phyloP scores from a whole-genome alignment of 257 asterid genomes.

The Mentha longifolia region DNA sequence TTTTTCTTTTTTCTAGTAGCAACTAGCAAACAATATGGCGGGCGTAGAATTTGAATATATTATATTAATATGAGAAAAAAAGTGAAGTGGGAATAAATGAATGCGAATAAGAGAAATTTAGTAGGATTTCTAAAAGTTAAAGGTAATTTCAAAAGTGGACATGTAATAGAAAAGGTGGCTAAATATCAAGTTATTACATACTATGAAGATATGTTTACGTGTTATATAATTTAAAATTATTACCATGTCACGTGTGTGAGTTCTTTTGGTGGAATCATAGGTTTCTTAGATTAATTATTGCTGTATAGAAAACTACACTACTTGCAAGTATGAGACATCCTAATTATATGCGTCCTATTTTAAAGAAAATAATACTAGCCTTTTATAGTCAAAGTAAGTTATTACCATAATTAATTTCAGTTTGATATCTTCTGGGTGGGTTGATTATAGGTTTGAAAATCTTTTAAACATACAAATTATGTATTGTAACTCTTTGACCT shows the following conservation, averaged over 20 bases:
- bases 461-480: background rate
- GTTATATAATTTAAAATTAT: no score
- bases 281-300: constrained; percentile 11
- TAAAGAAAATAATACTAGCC: background rate
- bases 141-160: constrained; percentile 23
- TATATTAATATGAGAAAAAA: background rate
- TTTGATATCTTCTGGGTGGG: constrained; percentile 4
- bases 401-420: constrained; percentile 10
- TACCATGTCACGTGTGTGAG: no score
- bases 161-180: constrained; percentile 19
- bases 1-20: no score
- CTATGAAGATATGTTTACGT: no score
- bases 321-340: background rate
- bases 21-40: background rate
- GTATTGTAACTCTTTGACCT: no score
- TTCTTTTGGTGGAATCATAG: background rate
- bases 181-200: constrained; percentile 6
- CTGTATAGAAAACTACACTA: background rate
- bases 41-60: constrained; percentile 1
- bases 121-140: constrained; percentile 13
- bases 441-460: background rate
- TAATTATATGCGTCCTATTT: constrained; percentile 3
- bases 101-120: background rate
- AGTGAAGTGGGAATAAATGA: background rate
- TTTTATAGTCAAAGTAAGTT: constrained; percentile 24